These are phyloP conservation scores for Colletotrichum endophyticum DNA, from an alignment of 2,329 filamentous ascomycete species.

Conservation along the genomic window DNA sequence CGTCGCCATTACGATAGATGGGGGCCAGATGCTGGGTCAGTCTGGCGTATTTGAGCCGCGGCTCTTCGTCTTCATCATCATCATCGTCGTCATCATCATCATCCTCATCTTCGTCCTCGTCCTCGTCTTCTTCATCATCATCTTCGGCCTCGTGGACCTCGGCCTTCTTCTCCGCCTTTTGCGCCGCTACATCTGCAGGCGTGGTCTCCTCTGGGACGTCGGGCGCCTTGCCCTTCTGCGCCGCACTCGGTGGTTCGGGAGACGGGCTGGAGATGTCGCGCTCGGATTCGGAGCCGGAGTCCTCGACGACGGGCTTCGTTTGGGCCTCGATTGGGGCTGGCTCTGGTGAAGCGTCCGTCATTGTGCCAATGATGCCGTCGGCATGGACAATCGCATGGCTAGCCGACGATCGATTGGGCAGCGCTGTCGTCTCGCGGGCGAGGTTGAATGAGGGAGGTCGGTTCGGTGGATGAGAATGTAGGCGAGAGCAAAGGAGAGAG, in stretches of 20 bases:
- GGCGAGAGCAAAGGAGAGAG: neutral
- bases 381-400: conserved; percentile 8
- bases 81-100: conserved; percentile 73
- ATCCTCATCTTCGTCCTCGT: conserved; percentile 52
- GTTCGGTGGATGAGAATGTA: neutral
- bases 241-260: neutral
- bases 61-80: conserved; percentile 91
- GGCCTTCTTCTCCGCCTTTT: conserved; percentile 20
- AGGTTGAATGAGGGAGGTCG: neutral
- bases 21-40: conserved; percentile 80
- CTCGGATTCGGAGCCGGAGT: conserved; percentile 11
- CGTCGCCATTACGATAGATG: conserved; percentile 93
- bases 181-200: neutral
- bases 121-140: conserved; percentile 38
- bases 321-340: conserved; percentile 32
- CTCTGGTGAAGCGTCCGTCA: conserved; percentile 46
- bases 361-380: conserved; percentile 33
- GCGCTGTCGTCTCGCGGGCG: neutral
- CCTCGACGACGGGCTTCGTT: conserved; percentile 21
- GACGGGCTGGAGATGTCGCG: neutral
- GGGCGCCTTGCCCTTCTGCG: conserved; percentile 18
- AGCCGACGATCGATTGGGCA: neutral
- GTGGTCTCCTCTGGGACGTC: neutral
- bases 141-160: conserved; percentile 22
- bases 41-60: conserved; percentile 89